Percentiles rank a stretch among this genome's conserved stretches.
phyloP scores from a whole-genome alignment of 352 stramenopile genomes.

The Elongisporangium undulatum region DNA sequence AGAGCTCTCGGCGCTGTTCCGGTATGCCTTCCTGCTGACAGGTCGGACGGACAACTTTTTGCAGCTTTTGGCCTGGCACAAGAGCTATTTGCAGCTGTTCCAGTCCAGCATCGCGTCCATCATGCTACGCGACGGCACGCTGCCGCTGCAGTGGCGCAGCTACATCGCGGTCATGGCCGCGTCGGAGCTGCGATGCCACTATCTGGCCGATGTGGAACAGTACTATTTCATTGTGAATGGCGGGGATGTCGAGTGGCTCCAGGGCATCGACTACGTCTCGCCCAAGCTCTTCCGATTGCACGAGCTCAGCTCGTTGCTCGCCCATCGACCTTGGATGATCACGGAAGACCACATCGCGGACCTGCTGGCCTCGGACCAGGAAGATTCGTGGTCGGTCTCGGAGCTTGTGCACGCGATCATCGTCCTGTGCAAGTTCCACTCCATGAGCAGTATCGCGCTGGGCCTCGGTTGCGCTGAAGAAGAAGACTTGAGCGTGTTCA shows the following conservation, averaged over 20 bases:
- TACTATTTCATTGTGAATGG: slow-evolving; percentile 84
- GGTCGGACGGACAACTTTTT: slow-evolving; percentile 73
- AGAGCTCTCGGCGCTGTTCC: slow-evolving; percentile 47
- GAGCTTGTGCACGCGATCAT: slow-evolving; percentile 86
- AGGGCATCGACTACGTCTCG: slow-evolving; percentile 76
- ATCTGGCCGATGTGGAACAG: slow-evolving; percentile 74
- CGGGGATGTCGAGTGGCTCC: slow-evolving; percentile 75
- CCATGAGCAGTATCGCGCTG: slow-evolving; percentile 76
- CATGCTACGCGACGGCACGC: slow-evolving; percentile 72
- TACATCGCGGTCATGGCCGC: slow-evolving; percentile 85
- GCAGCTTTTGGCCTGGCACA: slow-evolving; percentile 78
- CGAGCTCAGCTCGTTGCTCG: slow-evolving; percentile 77
- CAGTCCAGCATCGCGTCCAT: slow-evolving; percentile 56
- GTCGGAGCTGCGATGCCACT: slow-evolving; percentile 74
- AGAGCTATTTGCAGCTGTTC: slow-evolving; percentile 70
- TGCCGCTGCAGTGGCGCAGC: slow-evolving; percentile 75
- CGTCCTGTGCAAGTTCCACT: slow-evolving; percentile 79
- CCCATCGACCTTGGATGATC: slow-evolving; percentile 83
- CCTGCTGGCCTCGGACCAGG: slow-evolving; percentile 58
- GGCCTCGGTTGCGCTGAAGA: slow-evolving; percentile 74
- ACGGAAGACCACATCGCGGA: slow-evolving; percentile 71
- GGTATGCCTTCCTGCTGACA: slow-evolving; percentile 51
- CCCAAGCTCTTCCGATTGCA: slow-evolving; percentile 82
- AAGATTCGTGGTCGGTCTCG: slow-evolving; percentile 83
- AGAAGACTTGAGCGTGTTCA: slow-evolving; percentile 66